A percentile compares a stretch with the other conserved stretches of the same genome.
These are phyloP conservation scores for Pharus latifolius DNA, from an alignment of 176 grass and related monocot genomes.

Conservation along the genomic window DNA sequence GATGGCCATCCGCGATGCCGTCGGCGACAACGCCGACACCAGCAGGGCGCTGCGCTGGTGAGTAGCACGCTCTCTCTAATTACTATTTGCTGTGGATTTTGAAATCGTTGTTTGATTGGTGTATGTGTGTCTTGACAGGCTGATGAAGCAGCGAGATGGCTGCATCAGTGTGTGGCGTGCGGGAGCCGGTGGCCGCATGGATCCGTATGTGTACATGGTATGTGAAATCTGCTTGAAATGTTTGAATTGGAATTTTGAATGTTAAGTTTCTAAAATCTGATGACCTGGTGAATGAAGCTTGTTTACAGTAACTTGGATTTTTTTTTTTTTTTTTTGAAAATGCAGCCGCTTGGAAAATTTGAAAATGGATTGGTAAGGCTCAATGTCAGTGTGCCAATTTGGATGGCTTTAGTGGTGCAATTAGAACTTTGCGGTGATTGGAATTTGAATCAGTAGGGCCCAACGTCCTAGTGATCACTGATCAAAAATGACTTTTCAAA, in stretches of 20 bases:
- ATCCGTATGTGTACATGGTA: constrained; percentile 48
- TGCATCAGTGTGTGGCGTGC: constrained; percentile 1
- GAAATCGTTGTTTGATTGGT: not conserved
- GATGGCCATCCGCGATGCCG: constrained; percentile 30
- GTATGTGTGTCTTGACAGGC: not conserved
- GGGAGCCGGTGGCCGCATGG: constrained; percentile 14
- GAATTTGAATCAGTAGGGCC: too few species aligned
- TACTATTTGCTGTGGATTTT: not conserved
- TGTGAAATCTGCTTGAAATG: not conserved
- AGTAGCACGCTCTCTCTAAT: not conserved
- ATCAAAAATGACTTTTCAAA: too few species aligned
- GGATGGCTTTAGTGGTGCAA: not conserved
- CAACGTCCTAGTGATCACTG: too few species aligned
- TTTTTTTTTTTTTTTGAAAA: too few species aligned
- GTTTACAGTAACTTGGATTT: not conserved
- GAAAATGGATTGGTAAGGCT: not conserved
- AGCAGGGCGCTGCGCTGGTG: constrained; percentile 44
- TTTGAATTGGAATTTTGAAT: not conserved
- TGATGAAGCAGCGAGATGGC: constrained; percentile 24
- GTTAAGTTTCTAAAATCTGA: not conserved
- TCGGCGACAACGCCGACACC: constrained; percentile 25
- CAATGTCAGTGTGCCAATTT: not conserved
- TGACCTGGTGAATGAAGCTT: not conserved
- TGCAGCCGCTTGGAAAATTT: not conserved
- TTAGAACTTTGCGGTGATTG: too few species aligned